Evolutionary conservation across 1,139 yeast species (phyloP).

Genomic region (Magnusiomyces paraingens): DNA sequence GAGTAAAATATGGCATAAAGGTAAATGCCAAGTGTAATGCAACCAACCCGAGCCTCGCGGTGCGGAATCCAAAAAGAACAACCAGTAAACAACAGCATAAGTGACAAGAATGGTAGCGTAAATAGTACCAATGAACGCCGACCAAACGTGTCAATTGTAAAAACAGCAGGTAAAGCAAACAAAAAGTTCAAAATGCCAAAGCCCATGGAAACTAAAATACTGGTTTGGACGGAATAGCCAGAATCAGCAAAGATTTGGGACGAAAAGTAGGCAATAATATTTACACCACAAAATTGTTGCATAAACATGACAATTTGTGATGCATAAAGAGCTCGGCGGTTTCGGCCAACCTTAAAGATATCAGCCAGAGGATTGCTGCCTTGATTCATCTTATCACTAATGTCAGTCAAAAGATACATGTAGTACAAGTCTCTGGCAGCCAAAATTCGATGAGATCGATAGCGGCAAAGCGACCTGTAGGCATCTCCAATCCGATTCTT

Average conservation of each 20-base stretch:
- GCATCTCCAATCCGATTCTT: slow-evolving; percentile 55
- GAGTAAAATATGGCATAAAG: slow-evolving; percentile 69
- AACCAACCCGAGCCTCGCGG: slow-evolving; percentile 51
- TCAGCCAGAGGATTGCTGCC: slow-evolving; percentile 38
- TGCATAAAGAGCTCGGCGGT: slow-evolving; percentile 75
- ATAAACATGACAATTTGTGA: slow-evolving; percentile 80
- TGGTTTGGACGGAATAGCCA: slow-evolving; percentile 53
- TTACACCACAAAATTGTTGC: slow-evolving; percentile 92
- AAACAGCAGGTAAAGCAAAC: slow-evolving; percentile 79
- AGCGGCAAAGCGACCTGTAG: slow-evolving; percentile 43
- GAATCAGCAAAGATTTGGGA: slow-evolving; percentile 66
- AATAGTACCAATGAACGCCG: slow-evolving; percentile 62
- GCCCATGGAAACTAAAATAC: slow-evolving; percentile 79
- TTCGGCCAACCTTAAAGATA: slow-evolving; percentile 60
- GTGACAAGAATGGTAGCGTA: slow-evolving; percentile 71
- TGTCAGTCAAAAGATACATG: slow-evolving; percentile 57
- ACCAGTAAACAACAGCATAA: slow-evolving; percentile 64
- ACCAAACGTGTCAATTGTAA: slow-evolving; percentile 75
- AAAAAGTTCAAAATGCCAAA: slow-evolving; percentile 76
- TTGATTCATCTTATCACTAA: slow-evolving; percentile 51
- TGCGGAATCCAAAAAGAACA: slow-evolving; percentile 66
- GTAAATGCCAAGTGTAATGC: slow-evolving; percentile 66
- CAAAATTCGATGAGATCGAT: slow-evolving; percentile 48
- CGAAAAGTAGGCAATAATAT: slow-evolving; percentile 64
- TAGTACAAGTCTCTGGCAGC: slow-evolving; percentile 77